These are phyloP conservation scores for Nemania sp. DNA, from an alignment of 2,329 filamentous ascomycete species.

Conservation along the genomic window DNA sequence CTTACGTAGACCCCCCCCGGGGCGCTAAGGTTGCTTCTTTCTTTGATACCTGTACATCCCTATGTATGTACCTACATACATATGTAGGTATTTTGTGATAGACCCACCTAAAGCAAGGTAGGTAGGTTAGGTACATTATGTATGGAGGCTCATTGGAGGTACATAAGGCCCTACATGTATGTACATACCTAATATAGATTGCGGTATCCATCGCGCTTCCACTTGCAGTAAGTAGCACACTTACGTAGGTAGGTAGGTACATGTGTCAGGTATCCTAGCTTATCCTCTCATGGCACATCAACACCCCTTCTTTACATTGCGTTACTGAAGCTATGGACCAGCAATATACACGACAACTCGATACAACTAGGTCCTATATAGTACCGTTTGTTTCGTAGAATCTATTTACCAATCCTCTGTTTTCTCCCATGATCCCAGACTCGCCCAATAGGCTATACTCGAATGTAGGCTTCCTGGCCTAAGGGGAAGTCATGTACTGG, in stretches of 20 bases:
- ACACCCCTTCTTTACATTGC: not conserved
- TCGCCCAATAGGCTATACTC: slow-evolving; percentile 29
- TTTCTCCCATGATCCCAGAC: slow-evolving; percentile 10
- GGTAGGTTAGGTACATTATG: too few species aligned
- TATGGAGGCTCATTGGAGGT: too few species aligned
- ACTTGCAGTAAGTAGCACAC: too few species aligned
- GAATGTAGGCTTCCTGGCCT: slow-evolving; percentile 53
- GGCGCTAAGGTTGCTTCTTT: too few species aligned
- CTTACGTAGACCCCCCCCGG: too few species aligned
- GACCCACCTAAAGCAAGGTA: too few species aligned
- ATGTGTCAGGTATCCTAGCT: not conserved
- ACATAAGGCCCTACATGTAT: too few species aligned
- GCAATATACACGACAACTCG: slow-evolving; percentile 27
- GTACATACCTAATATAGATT: too few species aligned
- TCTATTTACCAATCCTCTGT: not conserved
- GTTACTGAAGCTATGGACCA: slow-evolving; percentile 33
- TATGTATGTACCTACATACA: too few species aligned
- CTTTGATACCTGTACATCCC: too few species aligned
- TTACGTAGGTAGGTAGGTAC: not conserved
- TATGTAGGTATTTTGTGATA: too few species aligned
- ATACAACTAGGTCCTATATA: not conserved
- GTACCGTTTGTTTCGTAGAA: slow-evolving; percentile 5
- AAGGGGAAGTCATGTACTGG: slow-evolving; percentile 79
- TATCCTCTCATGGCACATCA: not conserved
- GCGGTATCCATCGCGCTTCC: too few species aligned